Percentiles rank a stretch among this genome's conserved stretches.
These are phyloP conservation scores for Hypsizygus marmoreus DNA, from an alignment of 768 basidiomycete genomes.

Conservation along the genomic window DNA sequence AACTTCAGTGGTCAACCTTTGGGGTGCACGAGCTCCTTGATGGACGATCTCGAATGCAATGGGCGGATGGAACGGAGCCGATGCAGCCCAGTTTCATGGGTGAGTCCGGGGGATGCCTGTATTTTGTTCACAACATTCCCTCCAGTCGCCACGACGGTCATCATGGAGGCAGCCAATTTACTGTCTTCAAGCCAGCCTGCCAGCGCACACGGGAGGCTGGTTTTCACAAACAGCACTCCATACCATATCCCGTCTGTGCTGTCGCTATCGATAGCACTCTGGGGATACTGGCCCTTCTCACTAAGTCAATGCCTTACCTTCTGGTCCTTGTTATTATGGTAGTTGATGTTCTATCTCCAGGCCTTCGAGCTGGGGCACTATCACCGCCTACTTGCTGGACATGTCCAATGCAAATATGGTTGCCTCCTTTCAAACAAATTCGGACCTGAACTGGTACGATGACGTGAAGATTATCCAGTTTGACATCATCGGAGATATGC, in stretches of 20 bases:
- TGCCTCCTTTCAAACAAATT: too few relatives aligned
- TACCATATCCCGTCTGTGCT: background rate
- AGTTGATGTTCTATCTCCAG: background rate
- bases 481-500: too few relatives aligned
- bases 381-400: too few relatives aligned
- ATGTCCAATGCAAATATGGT: too few relatives aligned
- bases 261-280: background rate
- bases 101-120: conserved; percentile 12
- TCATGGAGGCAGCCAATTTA: conserved; percentile 1
- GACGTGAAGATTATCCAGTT: too few relatives aligned
- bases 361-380: too few relatives aligned
- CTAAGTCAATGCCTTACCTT: background rate
- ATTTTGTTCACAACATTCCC: conserved; percentile 3
- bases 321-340: background rate
- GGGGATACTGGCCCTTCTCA: background rate
- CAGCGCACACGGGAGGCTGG: background rate
- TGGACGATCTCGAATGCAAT: background rate
- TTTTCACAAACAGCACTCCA: background rate
- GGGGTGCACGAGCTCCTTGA: background rate
- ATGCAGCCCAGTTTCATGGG: conserved; percentile 1
- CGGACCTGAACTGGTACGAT: too few relatives aligned
- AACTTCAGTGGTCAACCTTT: conserved; percentile 1
- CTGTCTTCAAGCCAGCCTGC: background rate
- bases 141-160: too few relatives aligned
- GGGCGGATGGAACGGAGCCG: conserved; percentile 7